Percentiles rank a stretch among this genome's conserved stretches.
Evolutionary conservation across 2,329 filamentous ascomycete species (phyloP).

Genomic region (Delphinella strobiligena): DNA sequence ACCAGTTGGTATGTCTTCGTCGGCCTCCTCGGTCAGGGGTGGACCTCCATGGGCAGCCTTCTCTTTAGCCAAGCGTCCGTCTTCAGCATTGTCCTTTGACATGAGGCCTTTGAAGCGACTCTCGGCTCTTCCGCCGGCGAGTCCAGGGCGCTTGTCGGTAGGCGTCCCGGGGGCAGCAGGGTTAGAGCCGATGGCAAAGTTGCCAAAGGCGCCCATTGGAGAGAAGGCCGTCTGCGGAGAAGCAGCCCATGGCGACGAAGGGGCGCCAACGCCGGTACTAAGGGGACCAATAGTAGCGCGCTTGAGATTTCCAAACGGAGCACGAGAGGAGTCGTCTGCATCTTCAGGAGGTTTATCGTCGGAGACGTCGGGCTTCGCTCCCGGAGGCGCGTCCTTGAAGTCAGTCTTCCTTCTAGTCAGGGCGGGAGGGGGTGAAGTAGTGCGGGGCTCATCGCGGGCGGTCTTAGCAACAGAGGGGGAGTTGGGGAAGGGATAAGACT

Average conservation of each 20-base stretch:
- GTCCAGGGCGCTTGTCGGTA: slow-evolving; percentile 58
- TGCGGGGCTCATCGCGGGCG: slow-evolving; percentile 48
- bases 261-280: slow-evolving; percentile 34
- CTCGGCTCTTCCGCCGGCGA: slow-evolving; percentile 57
- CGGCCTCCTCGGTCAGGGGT: slow-evolving; percentile 44
- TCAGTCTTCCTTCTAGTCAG: slow-evolving; percentile 51
- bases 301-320: slow-evolving; percentile 43
- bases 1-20: slow-evolving; percentile 53
- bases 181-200: slow-evolving; percentile 56
- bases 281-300: slow-evolving; percentile 44
- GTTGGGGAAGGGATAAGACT: slow-evolving; percentile 48
- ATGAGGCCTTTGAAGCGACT: slow-evolving; percentile 81
- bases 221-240: slow-evolving; percentile 51
- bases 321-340: slow-evolving; percentile 16
- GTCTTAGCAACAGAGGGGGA: slow-evolving; percentile 41
- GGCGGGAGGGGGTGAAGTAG: slow-evolving; percentile 48
- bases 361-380: slow-evolving; percentile 17
- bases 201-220: slow-evolving; percentile 78
- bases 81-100: slow-evolving; percentile 63
- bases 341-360: slow-evolving; percentile 25
- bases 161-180: slow-evolving; percentile 37
- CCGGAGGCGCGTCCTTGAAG: slow-evolving; percentile 37
- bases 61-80: slow-evolving; percentile 38
- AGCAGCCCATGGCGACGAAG: slow-evolving; percentile 46
- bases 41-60: slow-evolving; percentile 43